A percentile compares a stretch with the other conserved stretches of the same genome.
Conservation (phyloP, 345 rosid species). For the Eucalyptus cloeziana region DNA sequence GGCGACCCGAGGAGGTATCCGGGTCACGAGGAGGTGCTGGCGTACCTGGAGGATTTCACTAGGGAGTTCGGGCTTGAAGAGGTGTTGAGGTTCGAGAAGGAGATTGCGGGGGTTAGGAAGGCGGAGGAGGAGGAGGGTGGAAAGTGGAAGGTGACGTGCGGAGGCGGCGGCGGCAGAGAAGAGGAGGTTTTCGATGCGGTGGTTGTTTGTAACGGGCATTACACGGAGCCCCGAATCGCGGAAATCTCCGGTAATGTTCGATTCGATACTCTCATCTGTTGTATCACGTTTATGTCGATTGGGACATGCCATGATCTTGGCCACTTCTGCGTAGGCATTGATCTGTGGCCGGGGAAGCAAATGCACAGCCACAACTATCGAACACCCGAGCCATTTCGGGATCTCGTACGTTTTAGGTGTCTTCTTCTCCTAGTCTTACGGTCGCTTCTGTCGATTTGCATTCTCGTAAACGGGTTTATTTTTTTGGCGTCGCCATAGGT, state of each 20-base stretch:
- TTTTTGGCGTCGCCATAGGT: conserved; percentile 17
- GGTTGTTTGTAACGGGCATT: conserved; percentile 66
- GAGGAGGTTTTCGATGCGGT: conserved; percentile 66
- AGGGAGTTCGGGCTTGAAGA: conserved; percentile 49
- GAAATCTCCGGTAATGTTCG: conserved; percentile 38
- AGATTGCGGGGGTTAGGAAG: conserved; percentile 29
- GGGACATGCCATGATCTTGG: neutral
- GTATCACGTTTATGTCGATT: neutral
- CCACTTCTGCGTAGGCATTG: conserved; percentile 31
- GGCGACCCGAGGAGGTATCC: conserved; percentile 72
- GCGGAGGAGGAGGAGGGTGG: neutral
- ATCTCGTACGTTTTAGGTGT: conserved; percentile 41
- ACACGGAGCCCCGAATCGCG: conserved; percentile 54
- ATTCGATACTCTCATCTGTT: neutral
- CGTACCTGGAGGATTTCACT: conserved; percentile 47
- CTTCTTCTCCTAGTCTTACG: neutral
- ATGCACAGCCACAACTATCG: conserved; percentile 92
- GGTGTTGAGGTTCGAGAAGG: conserved; percentile 47
- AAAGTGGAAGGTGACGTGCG: conserved; percentile 41
- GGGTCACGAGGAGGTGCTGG: conserved; percentile 54
- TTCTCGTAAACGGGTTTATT: neutral
- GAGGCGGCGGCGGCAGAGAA: neutral
- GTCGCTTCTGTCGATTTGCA: neutral
- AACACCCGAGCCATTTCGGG: conserved; percentile 42
- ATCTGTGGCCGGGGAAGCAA: conserved; percentile 86